These are phyloP conservation scores for Geosiphon pyriformis DNA, from an alignment of 192 early-diverging fungal genomes.

Conservation along the genomic window DNA sequence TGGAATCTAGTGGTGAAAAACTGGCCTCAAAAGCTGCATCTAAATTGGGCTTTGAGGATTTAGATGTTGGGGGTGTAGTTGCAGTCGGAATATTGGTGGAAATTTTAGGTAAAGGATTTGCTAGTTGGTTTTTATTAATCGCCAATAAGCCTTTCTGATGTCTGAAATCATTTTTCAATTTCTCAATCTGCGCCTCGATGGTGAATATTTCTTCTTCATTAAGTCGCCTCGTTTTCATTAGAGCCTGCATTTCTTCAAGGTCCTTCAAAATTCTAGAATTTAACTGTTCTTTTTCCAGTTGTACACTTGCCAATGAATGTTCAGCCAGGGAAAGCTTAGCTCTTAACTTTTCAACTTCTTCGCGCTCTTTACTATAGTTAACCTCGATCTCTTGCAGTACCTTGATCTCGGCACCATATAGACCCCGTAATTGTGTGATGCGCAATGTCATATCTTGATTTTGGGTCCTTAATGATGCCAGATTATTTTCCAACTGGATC, in stretches of 20 bases:
- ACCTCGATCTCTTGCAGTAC: constrained; percentile 51
- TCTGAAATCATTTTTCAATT: constrained; percentile 50
- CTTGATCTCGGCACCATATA: constrained; percentile 56
- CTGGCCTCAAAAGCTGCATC: constrained; percentile 18
- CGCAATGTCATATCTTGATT: constrained; percentile 59
- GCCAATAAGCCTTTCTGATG: constrained; percentile 56
- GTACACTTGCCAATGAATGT: constrained; percentile 36
- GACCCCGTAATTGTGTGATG: constrained; percentile 48
- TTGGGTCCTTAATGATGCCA: constrained; percentile 50
- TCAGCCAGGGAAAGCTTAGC: constrained; percentile 50
- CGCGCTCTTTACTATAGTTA: constrained; percentile 41
- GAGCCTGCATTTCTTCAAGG: constrained; percentile 43
- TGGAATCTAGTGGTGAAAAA: background rate
- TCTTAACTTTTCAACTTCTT: constrained; percentile 37
- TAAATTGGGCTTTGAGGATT: constrained; percentile 6
- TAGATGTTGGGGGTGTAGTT: background rate
- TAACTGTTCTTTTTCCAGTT: constrained; percentile 46
- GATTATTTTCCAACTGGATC: constrained; percentile 48
- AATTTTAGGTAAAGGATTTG: too few species aligned
- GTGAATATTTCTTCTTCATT: constrained; percentile 54
- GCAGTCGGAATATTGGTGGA: too few species aligned
- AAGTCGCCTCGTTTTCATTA: constrained; percentile 39
- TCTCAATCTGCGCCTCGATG: constrained; percentile 46
- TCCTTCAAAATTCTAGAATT: constrained; percentile 38
- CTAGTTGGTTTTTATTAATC: constrained; percentile 58